Evolutionary conservation across 805 yeast genomes (phyloP).

Genomic region (Pichia sporocuriosa): DNA sequence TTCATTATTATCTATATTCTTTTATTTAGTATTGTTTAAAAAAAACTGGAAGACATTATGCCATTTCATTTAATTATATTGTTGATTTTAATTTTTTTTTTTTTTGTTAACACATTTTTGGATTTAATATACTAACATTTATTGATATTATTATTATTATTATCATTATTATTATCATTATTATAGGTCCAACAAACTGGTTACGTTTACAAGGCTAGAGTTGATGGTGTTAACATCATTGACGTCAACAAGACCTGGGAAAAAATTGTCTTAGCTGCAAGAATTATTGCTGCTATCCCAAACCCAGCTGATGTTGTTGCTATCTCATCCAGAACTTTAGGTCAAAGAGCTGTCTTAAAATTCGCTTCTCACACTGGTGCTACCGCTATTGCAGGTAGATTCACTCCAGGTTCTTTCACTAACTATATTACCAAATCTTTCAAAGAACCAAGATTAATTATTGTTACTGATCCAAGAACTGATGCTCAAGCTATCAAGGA

Average conservation of each 20-base stretch:
- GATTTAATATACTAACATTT: slow-evolving; percentile 18
- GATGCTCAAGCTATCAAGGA: slow-evolving; percentile 99
- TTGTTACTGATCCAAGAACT: slow-evolving; percentile 99
- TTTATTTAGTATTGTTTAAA: no score
- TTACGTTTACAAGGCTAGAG: slow-evolving; percentile 96
- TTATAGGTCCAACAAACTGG: slow-evolving; percentile 88
- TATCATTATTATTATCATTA: slow-evolving; percentile 10
- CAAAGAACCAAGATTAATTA: slow-evolving; percentile 99
- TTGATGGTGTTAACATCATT: slow-evolving; percentile 98
- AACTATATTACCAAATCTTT: slow-evolving; percentile 99
- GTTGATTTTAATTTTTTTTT: no score
- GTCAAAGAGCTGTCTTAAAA: slow-evolving; percentile 99
- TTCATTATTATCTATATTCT: no score
- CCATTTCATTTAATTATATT: no score
- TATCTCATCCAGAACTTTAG: slow-evolving; percentile 97
- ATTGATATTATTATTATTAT: not conserved
- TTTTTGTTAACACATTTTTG: no score
- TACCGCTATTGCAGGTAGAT: slow-evolving; percentile 99
- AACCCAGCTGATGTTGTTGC: slow-evolving; percentile 98
- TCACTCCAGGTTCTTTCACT: slow-evolving; percentile 99
- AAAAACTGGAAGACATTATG: no score
- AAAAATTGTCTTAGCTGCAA: slow-evolving; percentile 98
- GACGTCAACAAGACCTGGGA: slow-evolving; percentile 99
- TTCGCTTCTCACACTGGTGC: slow-evolving; percentile 99
- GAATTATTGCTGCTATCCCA: slow-evolving; percentile 99